A percentile compares a stretch with the other conserved stretches of the same genome.
phyloP scores from a whole-genome alignment of 1,284 basidiomycete genomes.

The Ganoderma resinaceum region DNA sequence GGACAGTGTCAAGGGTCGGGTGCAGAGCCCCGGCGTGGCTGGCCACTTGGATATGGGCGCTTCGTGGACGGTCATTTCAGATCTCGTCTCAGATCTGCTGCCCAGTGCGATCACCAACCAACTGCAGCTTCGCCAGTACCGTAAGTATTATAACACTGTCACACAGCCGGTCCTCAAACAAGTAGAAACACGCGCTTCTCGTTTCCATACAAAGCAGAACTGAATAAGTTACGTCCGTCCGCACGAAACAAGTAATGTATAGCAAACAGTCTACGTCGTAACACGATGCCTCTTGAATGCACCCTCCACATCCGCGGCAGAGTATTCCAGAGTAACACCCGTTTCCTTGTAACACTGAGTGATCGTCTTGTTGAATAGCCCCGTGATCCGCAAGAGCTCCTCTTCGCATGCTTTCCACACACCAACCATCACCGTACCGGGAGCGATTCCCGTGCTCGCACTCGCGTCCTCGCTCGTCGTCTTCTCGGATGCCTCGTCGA shows the following conservation, averaged over 20 bases:
- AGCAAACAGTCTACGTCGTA: slow-evolving; percentile 43
- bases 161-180: not conserved
- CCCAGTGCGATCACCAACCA: too few species aligned
- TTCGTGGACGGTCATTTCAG: not conserved
- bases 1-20: not conserved
- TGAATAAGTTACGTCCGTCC: slow-evolving; percentile 23
- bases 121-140: too few species aligned
- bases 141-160: not conserved
- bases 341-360: slow-evolving; percentile 79
- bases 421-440: slow-evolving; percentile 76
- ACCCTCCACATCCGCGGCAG: slow-evolving; percentile 75
- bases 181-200: not conserved
- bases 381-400: slow-evolving; percentile 77
- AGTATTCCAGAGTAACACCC: slow-evolving; percentile 78
- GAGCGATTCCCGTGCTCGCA: slow-evolving; percentile 55
- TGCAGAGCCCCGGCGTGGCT: not conserved
- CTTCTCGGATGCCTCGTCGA: slow-evolving; percentile 80
- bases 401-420: slow-evolving; percentile 92
- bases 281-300: slow-evolving; percentile 76
- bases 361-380: slow-evolving; percentile 73
- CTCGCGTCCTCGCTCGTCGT: slow-evolving; percentile 58
- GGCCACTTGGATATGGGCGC: not conserved
- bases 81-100: not conserved
- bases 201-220: not conserved
- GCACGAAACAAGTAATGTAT: slow-evolving; percentile 9